Evolutionary conservation across 208 protist genomes (phyloP).

Genomic region (Trichomonas vaginalis): DNA sequence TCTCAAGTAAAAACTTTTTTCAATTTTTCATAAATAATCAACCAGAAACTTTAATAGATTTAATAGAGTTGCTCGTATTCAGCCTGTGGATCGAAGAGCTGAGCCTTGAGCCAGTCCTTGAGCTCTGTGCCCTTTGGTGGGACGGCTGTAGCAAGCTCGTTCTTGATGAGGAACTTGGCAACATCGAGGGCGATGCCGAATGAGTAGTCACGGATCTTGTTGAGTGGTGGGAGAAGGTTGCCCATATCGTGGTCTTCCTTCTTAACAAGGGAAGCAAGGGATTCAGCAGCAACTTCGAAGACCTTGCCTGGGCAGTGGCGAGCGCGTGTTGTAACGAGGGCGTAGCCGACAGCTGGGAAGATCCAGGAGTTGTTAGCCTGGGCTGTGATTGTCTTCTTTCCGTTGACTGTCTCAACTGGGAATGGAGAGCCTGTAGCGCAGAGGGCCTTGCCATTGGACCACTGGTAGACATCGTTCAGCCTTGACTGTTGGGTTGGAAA

Average conservation of each 20-base stretch:
- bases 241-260: too few species aligned
- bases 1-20: too few species aligned
- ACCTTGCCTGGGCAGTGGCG: slow-evolving; percentile 9
- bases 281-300: too few species aligned
- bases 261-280: too few species aligned
- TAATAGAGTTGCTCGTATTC: neutral
- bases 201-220: too few species aligned
- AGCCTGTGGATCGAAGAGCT: neutral
- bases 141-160: too few species aligned
- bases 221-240: too few species aligned
- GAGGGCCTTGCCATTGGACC: slow-evolving; percentile 6
- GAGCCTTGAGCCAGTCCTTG: neutral
- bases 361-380: slow-evolving; percentile 15
- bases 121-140: too few species aligned
- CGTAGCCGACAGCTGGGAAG: slow-evolving; percentile 10
- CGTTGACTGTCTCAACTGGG: neutral
- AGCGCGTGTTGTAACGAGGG: neutral
- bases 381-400: neutral
- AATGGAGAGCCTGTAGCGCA: neutral
- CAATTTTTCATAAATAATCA: too few species aligned
- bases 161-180: too few species aligned
- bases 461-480: neutral
- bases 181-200: too few species aligned
- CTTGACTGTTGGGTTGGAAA: slow-evolving; percentile 16
- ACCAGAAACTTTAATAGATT: too few species aligned